Evolutionary conservation across 2,329 filamentous ascomycete genomes (phyloP).

Genomic region (Leptographium wingfieldii): DNA sequence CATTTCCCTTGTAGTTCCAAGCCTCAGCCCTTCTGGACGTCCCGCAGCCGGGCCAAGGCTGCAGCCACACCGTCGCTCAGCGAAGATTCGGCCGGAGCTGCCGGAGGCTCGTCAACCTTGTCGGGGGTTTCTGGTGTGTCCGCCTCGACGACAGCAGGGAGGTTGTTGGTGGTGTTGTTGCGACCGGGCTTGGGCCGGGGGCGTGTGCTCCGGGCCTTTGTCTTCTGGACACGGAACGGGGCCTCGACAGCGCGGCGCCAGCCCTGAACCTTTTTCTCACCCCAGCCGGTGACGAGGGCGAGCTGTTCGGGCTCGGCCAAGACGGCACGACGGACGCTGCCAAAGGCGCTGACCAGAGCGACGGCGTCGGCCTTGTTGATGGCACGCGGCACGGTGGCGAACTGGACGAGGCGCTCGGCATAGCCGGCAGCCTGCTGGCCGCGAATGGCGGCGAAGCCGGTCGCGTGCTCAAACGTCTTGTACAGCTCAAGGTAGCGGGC

Average conservation of each 20-base stretch:
- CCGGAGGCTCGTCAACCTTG: slow-evolving; percentile 3
- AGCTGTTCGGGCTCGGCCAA: slow-evolving; percentile 84
- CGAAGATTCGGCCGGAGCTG: slow-evolving; percentile 19
- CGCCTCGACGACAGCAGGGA: background rate
- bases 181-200: background rate
- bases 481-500: slow-evolving; percentile 89
- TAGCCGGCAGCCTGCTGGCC: slow-evolving; percentile 77
- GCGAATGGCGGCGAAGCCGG: slow-evolving; percentile 60
- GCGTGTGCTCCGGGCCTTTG: slow-evolving; percentile 36
- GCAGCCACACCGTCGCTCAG: slow-evolving; percentile 47
- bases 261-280: slow-evolving; percentile 81
- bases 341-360: slow-evolving; percentile 81
- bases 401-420: slow-evolving; percentile 77
- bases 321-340: slow-evolving; percentile 72
- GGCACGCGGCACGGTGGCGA: slow-evolving; percentile 77
- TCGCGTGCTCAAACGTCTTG: slow-evolving; percentile 84
- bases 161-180: background rate
- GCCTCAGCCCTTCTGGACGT: background rate
- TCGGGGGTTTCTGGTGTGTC: no score
- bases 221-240: slow-evolving; percentile 66
- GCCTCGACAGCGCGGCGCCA: slow-evolving; percentile 77
- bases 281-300: slow-evolving; percentile 78
- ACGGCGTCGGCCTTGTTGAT: slow-evolving; percentile 94
- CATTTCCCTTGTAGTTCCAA: background rate
- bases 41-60: slow-evolving; percentile 41